A percentile compares a stretch with the other conserved stretches of the same genome.
These are phyloP conservation scores for Kodamaea sp. DNA, from an alignment of 1,139 yeast species.

Conservation along the genomic window DNA sequence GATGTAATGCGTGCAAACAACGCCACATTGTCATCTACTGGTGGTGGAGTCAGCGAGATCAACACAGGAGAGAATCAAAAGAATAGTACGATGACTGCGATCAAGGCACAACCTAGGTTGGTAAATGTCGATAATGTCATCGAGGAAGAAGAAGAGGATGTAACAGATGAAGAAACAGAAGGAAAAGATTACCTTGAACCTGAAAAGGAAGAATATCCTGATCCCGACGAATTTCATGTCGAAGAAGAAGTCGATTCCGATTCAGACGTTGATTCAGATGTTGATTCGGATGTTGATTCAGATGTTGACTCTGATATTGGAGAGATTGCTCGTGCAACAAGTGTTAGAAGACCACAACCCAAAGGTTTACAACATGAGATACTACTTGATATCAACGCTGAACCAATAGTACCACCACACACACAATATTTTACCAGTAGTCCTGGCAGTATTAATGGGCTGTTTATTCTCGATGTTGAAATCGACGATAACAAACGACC, in stretches of 20 bases:
- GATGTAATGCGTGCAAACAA: conserved; percentile 36
- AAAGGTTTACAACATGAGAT: conserved; percentile 4
- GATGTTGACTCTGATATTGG: conserved; percentile 50
- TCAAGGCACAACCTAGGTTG: conserved; percentile 64
- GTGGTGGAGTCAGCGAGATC: conserved; percentile 6
- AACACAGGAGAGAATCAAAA: conserved; percentile 7
- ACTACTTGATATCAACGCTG: conserved; percentile 7
- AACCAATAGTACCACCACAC: conserved; percentile 6
- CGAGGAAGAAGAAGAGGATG: conserved; percentile 47
- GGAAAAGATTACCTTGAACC: conserved; percentile 13
- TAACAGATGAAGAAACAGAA: conserved; percentile 21
- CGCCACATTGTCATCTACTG: conserved; percentile 8
- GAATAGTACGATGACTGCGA: conserved; percentile 55
- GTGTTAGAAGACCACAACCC: conserved; percentile 23
- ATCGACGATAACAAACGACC: conserved; percentile 19
- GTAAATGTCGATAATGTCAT: conserved; percentile 54
- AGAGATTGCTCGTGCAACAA: conserved; percentile 44
- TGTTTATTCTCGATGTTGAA: conserved; percentile 37
- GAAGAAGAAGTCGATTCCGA: conserved; percentile 1
- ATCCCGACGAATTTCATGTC: conserved; percentile 1
- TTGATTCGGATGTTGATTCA: conserved; percentile 24
- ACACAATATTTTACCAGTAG: conserved; percentile 3
- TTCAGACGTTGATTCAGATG: not conserved
- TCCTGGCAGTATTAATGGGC: conserved; percentile 18
- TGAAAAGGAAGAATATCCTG: conserved; percentile 12